Base-by-base conservation (phyloP, 306 rosid species). In the Prunus fruticosa region DNA sequence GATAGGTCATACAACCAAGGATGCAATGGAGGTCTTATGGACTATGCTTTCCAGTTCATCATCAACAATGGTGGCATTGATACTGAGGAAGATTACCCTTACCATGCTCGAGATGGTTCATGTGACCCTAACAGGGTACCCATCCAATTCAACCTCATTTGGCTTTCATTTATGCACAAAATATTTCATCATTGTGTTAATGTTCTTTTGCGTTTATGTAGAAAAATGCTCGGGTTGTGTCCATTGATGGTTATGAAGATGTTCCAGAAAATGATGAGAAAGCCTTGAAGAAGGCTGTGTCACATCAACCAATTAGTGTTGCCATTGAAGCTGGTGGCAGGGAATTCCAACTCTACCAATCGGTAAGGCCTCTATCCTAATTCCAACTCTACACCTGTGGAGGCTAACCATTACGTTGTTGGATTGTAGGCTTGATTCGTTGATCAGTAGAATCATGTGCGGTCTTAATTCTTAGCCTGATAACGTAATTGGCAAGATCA, bases 261-360 rank as follows among this genome's bases (percentile, higher is more conserved):
- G 90, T 92, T 13, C 98, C 97, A 1, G 47, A 50, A 73, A 92
- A 92, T 46, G 92, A 95, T 80, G 97, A 95, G 84, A 82, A 73
- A 22, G 70, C 97, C 20, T 82, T 95, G 84, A 87, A 64, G 85
- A 92, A 89, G 74, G 97, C 98, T 4, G 83, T 89, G 77, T 87
- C 97, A 54, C 43, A 82, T 76, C 97, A 95, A 82, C 97, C 97
- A 0, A 74, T 92, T 78, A 89, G 93, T 49, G 93, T 92, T 72
- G 98, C 98, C 80, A 89, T 92, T 83, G 98, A 95, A 88, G 97
- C 97, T 58, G 97, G 97, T 45, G 97, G 99, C 83, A 81, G 96
- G 75, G 97, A 85, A 38, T 92, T 95, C 79, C 99, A 92, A 78
- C 91, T 92, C 41, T 92, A 92, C 78, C 28, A 85, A 6, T 92